Base-by-base conservation (phyloP, 129 eudicot genomes). In the Sambucus nigra region DNA sequence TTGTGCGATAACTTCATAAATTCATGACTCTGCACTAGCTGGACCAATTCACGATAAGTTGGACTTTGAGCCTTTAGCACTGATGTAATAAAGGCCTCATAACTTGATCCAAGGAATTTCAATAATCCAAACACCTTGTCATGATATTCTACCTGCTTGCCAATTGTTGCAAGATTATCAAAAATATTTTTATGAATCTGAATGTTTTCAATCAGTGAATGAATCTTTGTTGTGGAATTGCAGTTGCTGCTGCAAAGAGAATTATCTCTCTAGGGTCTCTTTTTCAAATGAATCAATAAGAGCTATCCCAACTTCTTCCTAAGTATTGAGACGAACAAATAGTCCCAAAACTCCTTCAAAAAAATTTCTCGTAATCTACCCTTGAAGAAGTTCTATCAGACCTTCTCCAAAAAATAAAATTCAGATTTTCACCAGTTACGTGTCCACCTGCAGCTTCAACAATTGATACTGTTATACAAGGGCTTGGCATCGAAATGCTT, bases 371-470 rank as follows among this genome's bases (percentile, higher is more conserved):
- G 29, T 55, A 18, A 55, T 55, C 61, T 28, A 33, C 9, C 29
- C 5, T 19, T 24, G 31, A 0, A 55, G 47, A 14, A 55, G 41
- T 7, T n/a, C 22, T 10, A 33, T 55, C 47, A 20, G 31, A 31
- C 0, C 21, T n/a, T n/a, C n/a, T 20, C 61, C 61, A 55, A 2
- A 20, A 1, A 23, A 2, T 2, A 11, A 8, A 55, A 13, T 55
- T 22, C 0, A 22, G 61, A 22, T 38, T 40, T 0, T 41, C 7
- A 5, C 46, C n/a, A 27, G 38, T 16, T 16, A 18, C 0, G 25
- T 21, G 1, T 0, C 7, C 20, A 0, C 4, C 44, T 6, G 15
- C 26, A 31, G 0, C 8, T n/a, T 0, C 11, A 0, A 0, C 0
- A 12, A 15, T 4, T 1, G 25, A 54, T 23, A 11, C 21, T 12